Evolutionary conservation across 768 basidiomycete species (phyloP).

Genomic region (Termitomyces sp.): DNA sequence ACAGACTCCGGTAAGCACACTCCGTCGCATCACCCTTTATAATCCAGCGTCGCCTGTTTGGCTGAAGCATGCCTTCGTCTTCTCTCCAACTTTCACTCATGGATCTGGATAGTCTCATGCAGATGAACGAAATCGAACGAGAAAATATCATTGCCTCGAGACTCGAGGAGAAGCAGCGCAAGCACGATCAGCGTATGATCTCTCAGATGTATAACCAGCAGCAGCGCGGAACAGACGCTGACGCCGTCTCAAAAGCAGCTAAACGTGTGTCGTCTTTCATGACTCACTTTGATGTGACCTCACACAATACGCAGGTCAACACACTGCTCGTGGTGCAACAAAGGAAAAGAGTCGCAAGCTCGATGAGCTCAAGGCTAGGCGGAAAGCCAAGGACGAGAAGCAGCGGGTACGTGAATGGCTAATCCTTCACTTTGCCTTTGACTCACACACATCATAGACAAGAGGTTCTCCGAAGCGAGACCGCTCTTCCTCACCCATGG

Average conservation of each 20-base stretch:
- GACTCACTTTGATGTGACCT: constrained; percentile 1
- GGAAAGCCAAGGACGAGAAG: constrained; percentile 88
- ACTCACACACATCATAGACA: constrained; percentile 28
- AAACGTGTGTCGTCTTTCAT: constrained; percentile 54
- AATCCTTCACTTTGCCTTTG: neutral
- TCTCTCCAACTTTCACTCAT: constrained; percentile 13
- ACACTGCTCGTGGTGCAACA: constrained; percentile 66
- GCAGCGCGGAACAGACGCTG: constrained; percentile 50
- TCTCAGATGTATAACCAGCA: constrained; percentile 65
- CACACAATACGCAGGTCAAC: constrained; percentile 52
- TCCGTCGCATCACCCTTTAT: constrained; percentile 18
- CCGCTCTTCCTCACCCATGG: constrained; percentile 77
- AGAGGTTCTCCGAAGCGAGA: constrained; percentile 62
- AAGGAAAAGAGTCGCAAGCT: constrained; percentile 79
- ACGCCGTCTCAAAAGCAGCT: constrained; percentile 66
- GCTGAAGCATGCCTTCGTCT: constrained; percentile 19
- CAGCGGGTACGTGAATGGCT: constrained; percentile 55
- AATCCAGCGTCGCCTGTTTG: constrained; percentile 21
- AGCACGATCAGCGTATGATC: constrained; percentile 67
- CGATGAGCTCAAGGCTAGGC: constrained; percentile 81
- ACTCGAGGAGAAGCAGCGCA: constrained; percentile 74
- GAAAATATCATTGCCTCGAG: constrained; percentile 83
- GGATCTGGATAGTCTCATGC: constrained; percentile 54
- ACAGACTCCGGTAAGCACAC: constrained; percentile 70
- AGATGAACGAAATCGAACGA: constrained; percentile 83